Conservation (phyloP, 352 stramenopile genomes). For the Phytophthora multivora region DNA sequence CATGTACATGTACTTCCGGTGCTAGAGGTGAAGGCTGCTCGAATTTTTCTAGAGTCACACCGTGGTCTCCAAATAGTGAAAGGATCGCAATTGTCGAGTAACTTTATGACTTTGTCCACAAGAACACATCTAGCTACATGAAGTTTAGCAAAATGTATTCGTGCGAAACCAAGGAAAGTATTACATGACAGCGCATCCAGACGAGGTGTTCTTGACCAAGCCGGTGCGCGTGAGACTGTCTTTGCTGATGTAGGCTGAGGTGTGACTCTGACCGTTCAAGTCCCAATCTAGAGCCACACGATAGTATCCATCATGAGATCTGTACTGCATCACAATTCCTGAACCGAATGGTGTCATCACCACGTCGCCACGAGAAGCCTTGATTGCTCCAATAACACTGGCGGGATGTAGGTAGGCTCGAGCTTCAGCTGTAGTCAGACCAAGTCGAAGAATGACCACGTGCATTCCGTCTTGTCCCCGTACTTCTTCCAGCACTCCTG, state of each 20-base stretch:
- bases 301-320: constrained; percentile 64
- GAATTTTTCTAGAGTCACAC: too few relatives aligned
- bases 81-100: too few relatives aligned
- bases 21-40: too few relatives aligned
- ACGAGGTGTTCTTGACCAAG: constrained; percentile 61
- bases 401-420: constrained; percentile 64
- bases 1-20: too few relatives aligned
- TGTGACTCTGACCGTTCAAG: constrained; percentile 53
- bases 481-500: constrained; percentile 61
- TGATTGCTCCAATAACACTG: constrained; percentile 57
- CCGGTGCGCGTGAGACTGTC: constrained; percentile 59
- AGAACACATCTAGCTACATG: too few relatives aligned
- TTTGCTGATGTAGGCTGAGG: constrained; percentile 63
- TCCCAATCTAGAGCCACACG: constrained; percentile 77
- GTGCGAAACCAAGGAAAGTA: neutral
- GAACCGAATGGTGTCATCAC: constrained; percentile 79
- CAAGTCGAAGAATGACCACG: constrained; percentile 66
- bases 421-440: constrained; percentile 51
- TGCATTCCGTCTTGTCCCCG: constrained; percentile 71
- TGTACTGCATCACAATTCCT: constrained; percentile 74
- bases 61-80: too few relatives aligned
- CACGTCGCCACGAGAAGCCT: constrained; percentile 76
- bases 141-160: too few relatives aligned
- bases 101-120: too few relatives aligned
- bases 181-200: constrained; percentile 79